Evolutionary conservation across 352 stramenopile species (phyloP).

Genomic region (Globisporangium yorkense): DNA sequence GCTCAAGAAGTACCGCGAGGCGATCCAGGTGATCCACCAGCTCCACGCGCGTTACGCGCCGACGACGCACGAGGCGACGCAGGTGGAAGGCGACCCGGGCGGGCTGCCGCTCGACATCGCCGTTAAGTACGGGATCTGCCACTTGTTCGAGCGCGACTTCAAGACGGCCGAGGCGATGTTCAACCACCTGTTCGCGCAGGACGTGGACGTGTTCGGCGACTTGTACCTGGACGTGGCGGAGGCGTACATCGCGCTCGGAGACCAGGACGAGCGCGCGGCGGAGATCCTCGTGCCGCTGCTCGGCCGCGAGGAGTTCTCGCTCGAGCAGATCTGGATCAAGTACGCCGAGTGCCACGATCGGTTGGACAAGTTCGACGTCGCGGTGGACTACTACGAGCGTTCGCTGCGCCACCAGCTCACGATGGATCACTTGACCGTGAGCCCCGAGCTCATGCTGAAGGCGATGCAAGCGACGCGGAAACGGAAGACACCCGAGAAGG

Average conservation of each 20-base stretch:
- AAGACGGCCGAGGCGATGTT: conserved; percentile 77
- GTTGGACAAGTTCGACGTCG: conserved; percentile 50
- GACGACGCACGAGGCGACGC: conserved; percentile 42
- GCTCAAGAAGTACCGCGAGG: conserved; percentile 76
- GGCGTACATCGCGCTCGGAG: conserved; percentile 65
- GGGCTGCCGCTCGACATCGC: conserved; percentile 79
- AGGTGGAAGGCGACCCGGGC: conserved; percentile 58
- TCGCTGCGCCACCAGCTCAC: conserved; percentile 45
- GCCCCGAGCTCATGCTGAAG: conserved; percentile 60
- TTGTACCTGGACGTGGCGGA: conserved; percentile 82
- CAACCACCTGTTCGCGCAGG: conserved; percentile 74
- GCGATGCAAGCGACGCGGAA: conserved; percentile 60
- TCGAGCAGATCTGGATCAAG: conserved; percentile 81
- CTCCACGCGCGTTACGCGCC: conserved; percentile 60
- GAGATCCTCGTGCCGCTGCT: conserved; percentile 67
- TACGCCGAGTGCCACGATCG: conserved; percentile 72
- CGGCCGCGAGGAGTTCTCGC: conserved; percentile 54
- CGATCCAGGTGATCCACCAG: conserved; percentile 75
- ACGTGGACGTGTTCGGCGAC: conserved; percentile 81
- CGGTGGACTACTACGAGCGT: conserved; percentile 79
- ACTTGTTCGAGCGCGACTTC: conserved; percentile 73
- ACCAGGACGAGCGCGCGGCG: conserved; percentile 58
- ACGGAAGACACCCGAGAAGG: conserved; percentile 38
- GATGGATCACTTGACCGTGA: conserved; percentile 42
- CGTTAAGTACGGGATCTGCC: conserved; percentile 85